Evolutionary conservation across 352 stramenopile species (phyloP).

Genomic region (Albugo candida): DNA sequence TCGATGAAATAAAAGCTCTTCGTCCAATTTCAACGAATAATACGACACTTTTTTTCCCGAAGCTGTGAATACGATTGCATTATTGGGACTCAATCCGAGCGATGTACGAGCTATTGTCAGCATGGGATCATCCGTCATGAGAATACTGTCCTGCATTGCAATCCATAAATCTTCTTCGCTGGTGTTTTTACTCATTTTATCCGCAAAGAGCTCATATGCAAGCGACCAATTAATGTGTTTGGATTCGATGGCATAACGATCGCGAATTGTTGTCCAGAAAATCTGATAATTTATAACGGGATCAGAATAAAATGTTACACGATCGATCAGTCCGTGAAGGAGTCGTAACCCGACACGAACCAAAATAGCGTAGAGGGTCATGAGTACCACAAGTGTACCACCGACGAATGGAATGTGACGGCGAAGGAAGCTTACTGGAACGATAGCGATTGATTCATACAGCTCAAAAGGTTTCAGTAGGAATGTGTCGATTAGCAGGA

Average conservation of each 20-base stretch:
- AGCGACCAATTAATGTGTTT: slow-evolving; percentile 37
- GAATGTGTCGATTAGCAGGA: too few relatives aligned
- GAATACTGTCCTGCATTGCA: slow-evolving; percentile 49
- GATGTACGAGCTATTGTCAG: slow-evolving; percentile 8
- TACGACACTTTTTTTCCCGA: neutral
- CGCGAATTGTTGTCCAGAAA: slow-evolving; percentile 51
- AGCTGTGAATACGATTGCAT: neutral
- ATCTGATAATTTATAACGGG: slow-evolving; percentile 44
- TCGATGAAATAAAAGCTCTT: slow-evolving; percentile 18
- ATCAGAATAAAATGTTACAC: slow-evolving; percentile 41
- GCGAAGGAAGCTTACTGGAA: slow-evolving; percentile 49
- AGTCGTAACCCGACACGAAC: slow-evolving; percentile 43
- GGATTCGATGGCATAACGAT: slow-evolving; percentile 39
- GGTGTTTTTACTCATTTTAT: slow-evolving; percentile 28
- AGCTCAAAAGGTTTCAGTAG: slow-evolving; percentile 24
- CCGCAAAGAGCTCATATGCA: slow-evolving; percentile 51
- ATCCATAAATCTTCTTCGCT: slow-evolving; percentile 71
- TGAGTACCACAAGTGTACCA: slow-evolving; percentile 51
- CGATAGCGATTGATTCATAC: slow-evolving; percentile 55
- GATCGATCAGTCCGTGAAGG: slow-evolving; percentile 40
- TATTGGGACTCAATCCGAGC: slow-evolving; percentile 15
- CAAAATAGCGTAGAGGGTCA: slow-evolving; percentile 55
- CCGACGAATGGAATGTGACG: slow-evolving; percentile 53
- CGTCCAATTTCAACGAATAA: slow-evolving; percentile 13
- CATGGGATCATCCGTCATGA: slow-evolving; percentile 43